Conservation (phyloP, 2,329 filamentous ascomycete genomes). For the Alternaria alternata region DNA sequence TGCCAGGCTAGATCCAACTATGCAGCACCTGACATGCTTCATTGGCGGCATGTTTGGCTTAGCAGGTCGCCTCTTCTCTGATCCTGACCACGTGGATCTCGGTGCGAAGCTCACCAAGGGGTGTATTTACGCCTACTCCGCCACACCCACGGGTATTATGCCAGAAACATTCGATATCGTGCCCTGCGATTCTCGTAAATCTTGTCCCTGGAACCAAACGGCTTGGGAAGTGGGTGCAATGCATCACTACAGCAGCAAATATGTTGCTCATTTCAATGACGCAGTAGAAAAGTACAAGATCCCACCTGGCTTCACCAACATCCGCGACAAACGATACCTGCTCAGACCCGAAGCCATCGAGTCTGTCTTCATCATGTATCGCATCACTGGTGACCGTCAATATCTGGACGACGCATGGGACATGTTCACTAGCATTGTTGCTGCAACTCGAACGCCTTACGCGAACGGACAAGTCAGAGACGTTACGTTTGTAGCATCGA, state of each 20-base stretch:
- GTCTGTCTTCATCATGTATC: constrained; percentile 67
- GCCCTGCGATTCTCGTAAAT: constrained; percentile 53
- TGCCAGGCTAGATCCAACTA: constrained; percentile 55
- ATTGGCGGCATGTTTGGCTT: constrained; percentile 69
- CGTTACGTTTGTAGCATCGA: constrained; percentile 42
- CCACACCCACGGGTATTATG: constrained; percentile 66
- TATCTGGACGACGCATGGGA: constrained; percentile 57
- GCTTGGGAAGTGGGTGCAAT: constrained; percentile 56
- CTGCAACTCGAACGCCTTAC: constrained; percentile 50
- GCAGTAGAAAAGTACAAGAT: constrained; percentile 35
- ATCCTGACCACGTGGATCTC: constrained; percentile 62
- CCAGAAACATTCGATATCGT: constrained; percentile 64
- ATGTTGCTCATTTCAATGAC: constrained; percentile 21
- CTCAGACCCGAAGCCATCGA: constrained; percentile 67
- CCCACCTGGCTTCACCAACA: constrained; percentile 51
- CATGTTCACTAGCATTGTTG: constrained; percentile 56
- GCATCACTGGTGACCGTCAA: constrained; percentile 62
- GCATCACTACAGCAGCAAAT: constrained; percentile 26
- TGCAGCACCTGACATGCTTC: constrained; percentile 68
- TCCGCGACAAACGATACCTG: constrained; percentile 55
- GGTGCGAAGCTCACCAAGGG: constrained; percentile 67
- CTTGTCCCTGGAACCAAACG: constrained; percentile 64
- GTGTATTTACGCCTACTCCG: constrained; percentile 68
- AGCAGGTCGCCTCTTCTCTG: constrained; percentile 64
- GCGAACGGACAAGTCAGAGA: constrained; percentile 57